phyloP scores from a whole-genome alignment of 2,329 filamentous ascomycete species.

The Stagonosporopsis cucurbitacearum region DNA sequence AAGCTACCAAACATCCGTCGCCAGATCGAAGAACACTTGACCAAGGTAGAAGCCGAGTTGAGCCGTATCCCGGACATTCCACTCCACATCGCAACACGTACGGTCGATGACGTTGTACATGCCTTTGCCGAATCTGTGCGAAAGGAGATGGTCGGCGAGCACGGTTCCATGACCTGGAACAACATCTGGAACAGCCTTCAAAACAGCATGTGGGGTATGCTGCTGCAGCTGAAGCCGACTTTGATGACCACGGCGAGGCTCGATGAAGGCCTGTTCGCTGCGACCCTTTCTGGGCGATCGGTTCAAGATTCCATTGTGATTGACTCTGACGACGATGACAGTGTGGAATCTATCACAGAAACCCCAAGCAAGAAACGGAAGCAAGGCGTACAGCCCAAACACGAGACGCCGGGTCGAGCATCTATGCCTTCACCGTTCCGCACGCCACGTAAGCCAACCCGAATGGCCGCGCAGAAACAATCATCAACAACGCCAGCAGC shows the following conservation, averaged over 20 bases:
- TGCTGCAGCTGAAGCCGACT: conserved; percentile 39
- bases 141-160: conserved; percentile 60
- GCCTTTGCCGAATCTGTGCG: conserved; percentile 62
- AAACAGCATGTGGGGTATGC: conserved; percentile 58
- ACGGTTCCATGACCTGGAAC: conserved; percentile 49
- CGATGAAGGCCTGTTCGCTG: conserved; percentile 23
- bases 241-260: conserved; percentile 17
- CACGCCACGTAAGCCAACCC: conserved; percentile 1
- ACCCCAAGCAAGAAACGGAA: conserved; percentile 46
- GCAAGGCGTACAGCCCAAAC: background rate
- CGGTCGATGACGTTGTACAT: conserved; percentile 66
- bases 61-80: conserved; percentile 70
- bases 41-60: conserved; percentile 63
- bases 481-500: background rate
- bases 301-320: conserved; percentile 28
- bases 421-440: conserved; percentile 5
- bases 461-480: background rate
- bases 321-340: conserved; percentile 15
- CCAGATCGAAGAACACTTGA: conserved; percentile 56
- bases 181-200: conserved; percentile 56
- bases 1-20: conserved; percentile 53
- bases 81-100: conserved; percentile 66
- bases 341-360: background rate
- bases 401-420: conserved; percentile 9
- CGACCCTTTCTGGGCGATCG: conserved; percentile 19